Conservation (phyloP, 768 basidiomycete genomes). For the Cystobasidium ongulense region DNA sequence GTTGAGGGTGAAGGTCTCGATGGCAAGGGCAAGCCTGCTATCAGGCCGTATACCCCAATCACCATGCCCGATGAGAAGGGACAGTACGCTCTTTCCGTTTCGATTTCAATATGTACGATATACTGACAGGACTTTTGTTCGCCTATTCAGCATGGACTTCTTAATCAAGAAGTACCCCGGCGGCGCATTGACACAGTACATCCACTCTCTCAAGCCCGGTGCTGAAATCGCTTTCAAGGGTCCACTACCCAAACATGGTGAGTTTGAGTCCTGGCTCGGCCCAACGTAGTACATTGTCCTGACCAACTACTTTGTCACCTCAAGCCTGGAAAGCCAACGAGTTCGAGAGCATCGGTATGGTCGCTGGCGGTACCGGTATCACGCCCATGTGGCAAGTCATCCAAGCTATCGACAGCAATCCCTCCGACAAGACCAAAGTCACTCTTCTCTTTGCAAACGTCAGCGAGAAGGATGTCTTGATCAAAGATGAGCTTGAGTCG, state of each 20-base stretch:
- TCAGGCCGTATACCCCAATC: slow-evolving; percentile 88
- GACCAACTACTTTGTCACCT: background rate
- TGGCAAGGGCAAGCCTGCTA: slow-evolving; percentile 72
- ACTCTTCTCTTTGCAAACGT: slow-evolving; percentile 86
- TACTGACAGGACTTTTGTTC: background rate
- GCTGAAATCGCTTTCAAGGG: slow-evolving; percentile 76
- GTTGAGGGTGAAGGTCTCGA: slow-evolving; percentile 56
- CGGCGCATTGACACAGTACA: slow-evolving; percentile 49
- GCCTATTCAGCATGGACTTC: slow-evolving; percentile 48
- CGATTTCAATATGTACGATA: background rate
- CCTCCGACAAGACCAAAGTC: slow-evolving; percentile 90
- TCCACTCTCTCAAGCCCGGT: slow-evolving; percentile 69
- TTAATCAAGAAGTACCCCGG: slow-evolving; percentile 65
- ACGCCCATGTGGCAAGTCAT: slow-evolving; percentile 44
- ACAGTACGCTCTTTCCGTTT: slow-evolving; percentile 24
- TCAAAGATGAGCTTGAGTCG: slow-evolving; percentile 64
- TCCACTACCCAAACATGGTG: slow-evolving; percentile 77
- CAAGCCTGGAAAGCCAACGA: slow-evolving; percentile 38
- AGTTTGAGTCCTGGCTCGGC: slow-evolving; percentile 63
- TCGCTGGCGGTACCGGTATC: slow-evolving; percentile 90
- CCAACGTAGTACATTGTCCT: background rate
- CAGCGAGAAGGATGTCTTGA: slow-evolving; percentile 78
- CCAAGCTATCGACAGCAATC: slow-evolving; percentile 39
- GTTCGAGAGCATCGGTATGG: slow-evolving; percentile 67
- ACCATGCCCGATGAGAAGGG: slow-evolving; percentile 53